These are phyloP conservation scores for Penicillium malachiteum DNA, from an alignment of 495 filamentous ascomycete genomes.

Conservation along the genomic window DNA sequence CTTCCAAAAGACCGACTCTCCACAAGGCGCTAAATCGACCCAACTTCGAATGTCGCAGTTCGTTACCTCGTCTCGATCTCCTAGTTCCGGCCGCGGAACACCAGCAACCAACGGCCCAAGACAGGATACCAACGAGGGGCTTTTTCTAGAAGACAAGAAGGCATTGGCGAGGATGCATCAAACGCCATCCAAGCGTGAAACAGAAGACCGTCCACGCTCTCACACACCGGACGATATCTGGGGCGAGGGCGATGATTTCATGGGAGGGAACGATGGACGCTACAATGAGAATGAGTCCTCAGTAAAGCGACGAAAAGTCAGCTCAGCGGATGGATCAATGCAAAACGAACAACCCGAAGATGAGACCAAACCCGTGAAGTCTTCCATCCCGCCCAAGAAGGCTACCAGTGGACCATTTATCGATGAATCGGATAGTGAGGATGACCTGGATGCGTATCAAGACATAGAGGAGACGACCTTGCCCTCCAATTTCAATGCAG, in stretches of 20 bases:
- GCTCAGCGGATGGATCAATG: constrained; percentile 20
- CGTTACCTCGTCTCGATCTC: constrained; percentile 23
- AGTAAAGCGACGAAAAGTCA: constrained; percentile 42
- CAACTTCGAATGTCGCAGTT: constrained; percentile 46
- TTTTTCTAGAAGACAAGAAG: constrained; percentile 47
- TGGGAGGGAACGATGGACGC: constrained; percentile 17
- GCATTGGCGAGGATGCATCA: constrained; percentile 14
- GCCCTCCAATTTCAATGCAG: not conserved
- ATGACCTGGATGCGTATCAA: constrained; percentile 39
- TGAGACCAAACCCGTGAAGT: constrained; percentile 3
- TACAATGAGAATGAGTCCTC: constrained; percentile 30
- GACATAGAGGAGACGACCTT: constrained; percentile 16
- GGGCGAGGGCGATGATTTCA: constrained; percentile 28
- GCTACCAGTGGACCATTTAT: constrained; percentile 55
- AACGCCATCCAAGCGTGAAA: constrained; percentile 2
- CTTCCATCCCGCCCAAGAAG: constrained; percentile 7
- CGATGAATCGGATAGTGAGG: constrained; percentile 68
- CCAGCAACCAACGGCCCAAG: constrained; percentile 11
- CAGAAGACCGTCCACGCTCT: constrained; percentile 13
- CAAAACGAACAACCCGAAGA: constrained; percentile 14
- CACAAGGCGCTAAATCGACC: constrained; percentile 33
- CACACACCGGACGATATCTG: constrained; percentile 39
- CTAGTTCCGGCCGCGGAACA: constrained; percentile 24
- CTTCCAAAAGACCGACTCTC: constrained; percentile 70
- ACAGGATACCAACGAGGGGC: constrained; percentile 27